Evolutionary conservation across 345 rosid species (phyloP), one percentile per base, ranked within the genome.

Genomic region (Sisymbrium irio): DNA sequence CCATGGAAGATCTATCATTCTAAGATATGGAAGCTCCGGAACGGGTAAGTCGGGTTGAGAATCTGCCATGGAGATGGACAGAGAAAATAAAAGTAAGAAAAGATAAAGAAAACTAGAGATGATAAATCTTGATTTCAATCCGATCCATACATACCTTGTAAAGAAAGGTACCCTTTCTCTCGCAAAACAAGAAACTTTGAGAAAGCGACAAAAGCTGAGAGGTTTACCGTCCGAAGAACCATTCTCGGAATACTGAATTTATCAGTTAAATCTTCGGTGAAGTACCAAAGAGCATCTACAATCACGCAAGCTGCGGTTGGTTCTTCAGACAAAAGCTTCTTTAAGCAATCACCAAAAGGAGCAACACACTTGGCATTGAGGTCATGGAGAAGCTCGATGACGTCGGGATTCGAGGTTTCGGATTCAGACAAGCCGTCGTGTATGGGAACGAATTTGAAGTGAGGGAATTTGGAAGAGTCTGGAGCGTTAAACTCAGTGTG

Each of bases 401-500:
- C 30, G 14, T 25, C 73, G 2, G 57, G 62, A 42, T 69, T 35
- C 1, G 65, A 13, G 12, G 53, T 28, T 59, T 76, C 65, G 4
- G 30, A 37, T 18, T 75, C 70, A 0, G 84, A 62, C 28, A 86
- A 78, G 60, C 79, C 82, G 42, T 88, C 86, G 0, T 77, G 72
- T 40, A 89, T 84, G 2, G 86, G 80, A 20, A 47, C 44, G 82
- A 89, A 87, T 58, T 73, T 69, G 83, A 89, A 85, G 46, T 81
- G 69, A 57, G 91, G 88, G 76, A 79, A 77, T 36, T 75, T 71
- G 8, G 80, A 77, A 35, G 86, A 25, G 63, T 81, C 60, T 5
- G 87, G 91, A 49, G 83, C 69, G 81, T 87, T 89, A 58, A 81
- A 82, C 4, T 58, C 44, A 42, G 88, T 78, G 54, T 87, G 89